Evolutionary conservation across 1,284 basidiomycete species (phyloP), one percentile per base, ranked within the genome.

Genomic region (Ustilago curta): DNA sequence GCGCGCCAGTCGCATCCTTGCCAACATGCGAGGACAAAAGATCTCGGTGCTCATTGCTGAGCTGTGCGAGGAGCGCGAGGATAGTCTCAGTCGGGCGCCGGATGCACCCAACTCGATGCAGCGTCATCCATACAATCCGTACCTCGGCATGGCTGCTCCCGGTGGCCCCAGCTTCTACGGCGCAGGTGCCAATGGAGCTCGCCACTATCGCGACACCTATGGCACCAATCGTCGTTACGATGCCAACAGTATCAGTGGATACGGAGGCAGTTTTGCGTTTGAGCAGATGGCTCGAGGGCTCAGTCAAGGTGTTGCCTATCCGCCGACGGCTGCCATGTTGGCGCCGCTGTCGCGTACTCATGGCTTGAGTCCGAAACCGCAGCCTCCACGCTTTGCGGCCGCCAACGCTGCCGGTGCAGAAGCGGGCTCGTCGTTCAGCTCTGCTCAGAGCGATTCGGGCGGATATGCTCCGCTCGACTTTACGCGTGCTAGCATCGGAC

Each of bases 1-100:
- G 93, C 91, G 96, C 42, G 96, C 95, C 11, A 91, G 91, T 29
- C 90, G 95, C 51, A 81, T 85, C 39, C 74, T 87, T 3, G 62
- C 74, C 43, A 82, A 76, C 54, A 58, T 45, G 4, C 67, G 77
- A 23, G 63, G 60, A 14, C 73, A 74, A 27, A 77, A 81, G 21
- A 76, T 81, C 27, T 73, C 76, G 14, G 64, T 61, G 27, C 70
- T 80, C 29, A 77, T 84, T 25, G 78, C 73, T 12, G 82, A 84
- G 57, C 75, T 84, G 23, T 83, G 81, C 68, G 80, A 80, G 55
- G 81, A 84, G 66, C 72, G 83, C 23, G 83, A 84, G 42, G 83
- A 84, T 50, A 72, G 73, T 21, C 71, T 84, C 14, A 78, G 74
- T 19, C 75, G 80, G 19, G 83, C 83, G 12, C 83, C 83, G 12